Percentiles rank a stretch among this genome's conserved stretches.
These are phyloP conservation scores for Annona cherimola DNA, from an alignment of 164 flowering plant genomes.

Conservation along the genomic window DNA sequence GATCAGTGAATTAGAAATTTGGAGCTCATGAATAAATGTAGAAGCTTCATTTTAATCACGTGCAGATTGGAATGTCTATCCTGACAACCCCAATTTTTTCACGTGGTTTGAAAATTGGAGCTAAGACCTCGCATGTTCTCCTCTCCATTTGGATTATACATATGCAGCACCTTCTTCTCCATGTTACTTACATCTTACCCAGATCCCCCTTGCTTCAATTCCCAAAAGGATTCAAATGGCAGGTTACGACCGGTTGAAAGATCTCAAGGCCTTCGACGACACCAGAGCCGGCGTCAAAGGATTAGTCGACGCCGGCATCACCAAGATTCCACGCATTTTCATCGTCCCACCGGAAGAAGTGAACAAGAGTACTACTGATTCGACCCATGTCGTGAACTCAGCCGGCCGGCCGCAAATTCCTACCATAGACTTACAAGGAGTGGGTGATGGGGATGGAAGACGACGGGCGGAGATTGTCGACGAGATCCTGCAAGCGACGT, in stretches of 20 bases:
- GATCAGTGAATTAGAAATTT: too few species aligned
- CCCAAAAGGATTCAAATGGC: neutral
- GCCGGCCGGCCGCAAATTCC: slow-evolving; percentile 9
- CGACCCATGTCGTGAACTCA: neutral
- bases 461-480: slow-evolving; percentile 13
- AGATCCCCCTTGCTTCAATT: too few species aligned
- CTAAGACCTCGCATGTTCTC: too few species aligned
- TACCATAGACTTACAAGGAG: slow-evolving; percentile 29
- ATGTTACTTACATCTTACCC: too few species aligned
- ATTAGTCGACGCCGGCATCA: slow-evolving; percentile 15
- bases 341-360: slow-evolving; percentile 3
- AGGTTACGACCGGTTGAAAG: slow-evolving; percentile 6
- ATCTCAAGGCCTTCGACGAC: slow-evolving; percentile 16
- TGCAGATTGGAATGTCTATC: too few species aligned
- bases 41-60: too few species aligned
- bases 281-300: slow-evolving; percentile 22
- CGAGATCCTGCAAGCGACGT: slow-evolving; percentile 25
- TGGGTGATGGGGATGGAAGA: neutral
- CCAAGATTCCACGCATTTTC: slow-evolving; percentile 14
- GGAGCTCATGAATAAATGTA: too few species aligned
- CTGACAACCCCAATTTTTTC: too few species aligned
- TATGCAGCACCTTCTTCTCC: too few species aligned
- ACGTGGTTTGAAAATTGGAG: too few species aligned
- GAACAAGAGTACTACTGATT: neutral
- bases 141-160: too few species aligned